These are phyloP conservation scores for Pestalotiopsis sp. DNA, from an alignment of 2,329 filamentous ascomycete species.

Conservation along the genomic window DNA sequence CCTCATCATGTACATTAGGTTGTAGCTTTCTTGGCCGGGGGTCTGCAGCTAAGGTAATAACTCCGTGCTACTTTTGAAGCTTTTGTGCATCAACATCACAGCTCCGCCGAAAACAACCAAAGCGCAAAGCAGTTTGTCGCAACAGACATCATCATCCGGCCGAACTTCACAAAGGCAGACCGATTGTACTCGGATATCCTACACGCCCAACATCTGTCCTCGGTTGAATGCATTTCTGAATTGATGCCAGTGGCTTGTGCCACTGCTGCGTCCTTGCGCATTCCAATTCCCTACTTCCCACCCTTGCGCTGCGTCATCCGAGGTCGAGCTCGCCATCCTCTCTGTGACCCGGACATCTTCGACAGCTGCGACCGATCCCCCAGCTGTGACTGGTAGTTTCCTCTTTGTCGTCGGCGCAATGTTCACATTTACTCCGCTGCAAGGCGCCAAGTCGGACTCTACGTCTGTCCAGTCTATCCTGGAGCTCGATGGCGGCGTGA, in stretches of 20 bases:
- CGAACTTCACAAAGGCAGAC: not conserved
- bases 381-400: not conserved
- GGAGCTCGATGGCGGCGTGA: constrained; percentile 95
- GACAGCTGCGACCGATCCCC: not conserved
- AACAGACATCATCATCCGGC: not conserved
- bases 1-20: not conserved
- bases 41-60: not conserved
- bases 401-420: constrained; percentile 51
- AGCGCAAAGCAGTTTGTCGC: not conserved
- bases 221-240: constrained; percentile 9
- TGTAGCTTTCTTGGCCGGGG: not conserved
- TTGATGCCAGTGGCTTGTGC: constrained; percentile 16
- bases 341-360: not conserved
- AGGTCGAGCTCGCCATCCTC: not conserved
- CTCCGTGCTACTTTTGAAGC: not conserved
- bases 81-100: not conserved
- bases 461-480: constrained; percentile 91
- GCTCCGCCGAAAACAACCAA: not conserved
- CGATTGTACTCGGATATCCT: not conserved
- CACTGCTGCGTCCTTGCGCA: constrained; percentile 10
- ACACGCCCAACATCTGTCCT: not conserved
- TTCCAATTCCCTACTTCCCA: not conserved
- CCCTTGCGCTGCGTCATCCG: not conserved
- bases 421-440: constrained; percentile 94
- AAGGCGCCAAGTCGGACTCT: constrained; percentile 87